Evolutionary conservation across 2,329 filamentous ascomycete genomes (phyloP).

Genomic region (Magnaporthiopsis poae): DNA sequence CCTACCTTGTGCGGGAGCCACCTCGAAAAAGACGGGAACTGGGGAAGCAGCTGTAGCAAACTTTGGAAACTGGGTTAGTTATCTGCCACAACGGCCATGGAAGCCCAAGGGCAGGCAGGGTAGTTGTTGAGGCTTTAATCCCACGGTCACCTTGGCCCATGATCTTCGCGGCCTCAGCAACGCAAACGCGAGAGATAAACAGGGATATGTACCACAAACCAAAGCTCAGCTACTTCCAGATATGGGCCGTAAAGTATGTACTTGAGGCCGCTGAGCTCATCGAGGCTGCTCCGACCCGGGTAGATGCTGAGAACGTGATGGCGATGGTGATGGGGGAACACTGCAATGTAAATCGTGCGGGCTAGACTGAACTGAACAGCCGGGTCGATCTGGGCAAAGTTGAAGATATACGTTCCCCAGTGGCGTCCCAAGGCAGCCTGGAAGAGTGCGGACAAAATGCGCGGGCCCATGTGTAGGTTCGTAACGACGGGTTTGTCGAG

Average conservation of each 20-base stretch:
- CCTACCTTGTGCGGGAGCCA: neutral
- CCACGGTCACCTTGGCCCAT: neutral
- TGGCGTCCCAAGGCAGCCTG: constrained; percentile 41
- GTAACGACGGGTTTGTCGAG: constrained; percentile 42
- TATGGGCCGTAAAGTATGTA: constrained; percentile 23
- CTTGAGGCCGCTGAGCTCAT: constrained; percentile 8
- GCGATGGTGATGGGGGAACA: constrained; percentile 53
- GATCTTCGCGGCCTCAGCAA: constrained; percentile 14
- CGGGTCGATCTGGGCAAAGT: constrained; percentile 39
- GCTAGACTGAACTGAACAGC: constrained; percentile 48
- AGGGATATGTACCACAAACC: constrained; percentile 31
- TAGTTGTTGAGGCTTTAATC: neutral
- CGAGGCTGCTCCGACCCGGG: constrained; percentile 18
- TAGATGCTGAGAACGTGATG: constrained; percentile 50
- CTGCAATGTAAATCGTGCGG: constrained; percentile 57
- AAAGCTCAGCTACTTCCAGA: constrained; percentile 29
- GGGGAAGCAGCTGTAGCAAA: neutral
- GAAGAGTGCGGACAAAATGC: constrained; percentile 48
- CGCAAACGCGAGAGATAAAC: constrained; percentile 27
- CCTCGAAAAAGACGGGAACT: neutral
- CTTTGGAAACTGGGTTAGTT: no score
- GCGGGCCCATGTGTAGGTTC: constrained; percentile 31
- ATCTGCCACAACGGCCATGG: neutral
- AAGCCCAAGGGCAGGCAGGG: neutral
- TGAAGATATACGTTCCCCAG: constrained; percentile 40